Base-by-base conservation (phyloP, 2,329 filamentous ascomycete genomes). In the Aspergillus fumigatus region DNA sequence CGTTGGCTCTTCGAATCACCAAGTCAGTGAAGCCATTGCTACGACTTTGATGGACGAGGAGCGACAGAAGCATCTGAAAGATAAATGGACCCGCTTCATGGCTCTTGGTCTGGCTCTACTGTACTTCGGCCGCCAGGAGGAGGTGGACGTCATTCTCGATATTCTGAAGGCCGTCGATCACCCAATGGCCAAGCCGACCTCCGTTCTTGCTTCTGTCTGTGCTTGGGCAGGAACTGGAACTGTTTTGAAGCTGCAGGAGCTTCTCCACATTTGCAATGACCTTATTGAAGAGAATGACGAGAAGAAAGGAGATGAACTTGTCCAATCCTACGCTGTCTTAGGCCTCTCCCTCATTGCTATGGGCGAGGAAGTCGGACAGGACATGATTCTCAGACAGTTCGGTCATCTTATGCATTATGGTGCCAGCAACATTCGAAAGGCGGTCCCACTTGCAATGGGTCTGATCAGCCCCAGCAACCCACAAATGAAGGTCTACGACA, bases 401-500 rank as follows among this genome's bases (percentile, higher is more conserved):
- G 94, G 92, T 51, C 94, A 99, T 74, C 82, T 99, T 59, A 99
- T 99, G 94, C 94, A 99, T 78, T 99, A 99, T 69, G 94, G 95
- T 62, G 93, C 97, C 74, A 84, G 92, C 70, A 97, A 99, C 73
- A 99, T 99, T 67, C 89, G 94, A 60, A 94, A 94, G 71, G 93
- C 92, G 21, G 94, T 99, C 29, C 94, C 94, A 38, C 82, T 99
- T 54, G 94, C 94, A 26, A 95, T 99, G 91, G 95, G 92, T 68
- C 83, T 99, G 54, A 88, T 99, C 70, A 96, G 90, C 77, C 91
- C 95, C 11, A 97, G 92, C 78, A 99, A 99, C 79, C 94, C 94
- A 10, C 95, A 99, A 74, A 99, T 99, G 93, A 99, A 97, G 82
- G 90, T 99, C 50, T 99, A 99, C 79, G 94, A 99, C 74, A 99